A percentile compares a stretch with the other conserved stretches of the same genome.
phyloP scores from a whole-genome alignment of 371 early-diverging fungal genomes.

The Mucor mucedo region DNA sequence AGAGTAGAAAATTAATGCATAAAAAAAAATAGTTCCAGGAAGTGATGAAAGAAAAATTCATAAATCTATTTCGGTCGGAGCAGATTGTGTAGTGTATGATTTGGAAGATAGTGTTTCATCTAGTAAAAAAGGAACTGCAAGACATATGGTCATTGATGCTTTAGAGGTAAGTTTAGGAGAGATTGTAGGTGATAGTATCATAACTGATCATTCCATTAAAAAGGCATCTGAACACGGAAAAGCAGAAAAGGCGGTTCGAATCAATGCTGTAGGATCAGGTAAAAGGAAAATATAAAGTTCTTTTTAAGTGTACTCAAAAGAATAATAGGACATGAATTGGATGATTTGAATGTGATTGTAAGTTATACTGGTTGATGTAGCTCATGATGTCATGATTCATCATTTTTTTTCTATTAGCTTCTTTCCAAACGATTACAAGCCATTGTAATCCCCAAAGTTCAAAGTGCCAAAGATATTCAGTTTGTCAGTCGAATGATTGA shows the following conservation, averaged over 20 bases:
- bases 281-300: neutral
- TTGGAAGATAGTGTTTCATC: slow-evolving; percentile 90
- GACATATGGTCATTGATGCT: slow-evolving; percentile 77
- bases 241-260: slow-evolving; percentile 85
- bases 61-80: slow-evolving; percentile 68
- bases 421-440: slow-evolving; percentile 73
- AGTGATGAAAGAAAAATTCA: slow-evolving; percentile 90
- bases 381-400: slow-evolving; percentile 20
- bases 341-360: slow-evolving; percentile 83
- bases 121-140: slow-evolving; percentile 81
- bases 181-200: neutral
- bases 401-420: slow-evolving; percentile 46
- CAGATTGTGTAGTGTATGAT: slow-evolving; percentile 89
- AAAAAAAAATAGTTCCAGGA: slow-evolving; percentile 67
- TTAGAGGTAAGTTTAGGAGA: slow-evolving; percentile 53
- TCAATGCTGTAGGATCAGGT: slow-evolving; percentile 86
- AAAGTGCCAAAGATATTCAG: slow-evolving; percentile 77
- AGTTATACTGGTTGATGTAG: neutral
- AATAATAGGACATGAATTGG: slow-evolving; percentile 69
- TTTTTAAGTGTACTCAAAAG: neutral
- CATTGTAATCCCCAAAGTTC: slow-evolving; percentile 92
- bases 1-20: neutral
- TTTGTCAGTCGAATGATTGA: slow-evolving; percentile 85
- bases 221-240: slow-evolving; percentile 71
- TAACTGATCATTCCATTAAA: slow-evolving; percentile 6